phyloP scores from a whole-genome alignment of 495 filamentous ascomycete species.

The Baudoinia panamericana region DNA sequence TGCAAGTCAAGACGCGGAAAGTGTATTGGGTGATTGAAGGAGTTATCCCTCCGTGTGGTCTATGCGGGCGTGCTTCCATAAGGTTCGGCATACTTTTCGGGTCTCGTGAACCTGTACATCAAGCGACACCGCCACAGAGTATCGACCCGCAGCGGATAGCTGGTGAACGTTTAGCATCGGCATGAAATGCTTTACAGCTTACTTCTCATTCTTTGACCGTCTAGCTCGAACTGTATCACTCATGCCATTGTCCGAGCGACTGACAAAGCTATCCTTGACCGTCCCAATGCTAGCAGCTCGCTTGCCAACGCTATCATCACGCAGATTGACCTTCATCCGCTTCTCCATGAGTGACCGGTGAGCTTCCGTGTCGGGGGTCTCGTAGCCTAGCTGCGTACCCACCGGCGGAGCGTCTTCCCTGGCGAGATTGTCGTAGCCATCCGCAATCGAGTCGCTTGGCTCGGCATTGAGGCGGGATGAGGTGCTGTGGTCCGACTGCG shows the following conservation, averaged over 20 bases:
- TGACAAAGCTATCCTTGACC: constrained; percentile 14
- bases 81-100: no score
- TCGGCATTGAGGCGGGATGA: background rate
- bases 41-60: no score
- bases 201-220: no score
- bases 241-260: no score
- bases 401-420: constrained; percentile 2
- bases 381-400: constrained; percentile 20
- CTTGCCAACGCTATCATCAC: constrained; percentile 5
- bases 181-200: no score
- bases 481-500: background rate
- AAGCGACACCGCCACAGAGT: no score
- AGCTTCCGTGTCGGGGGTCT: constrained; percentile 13
- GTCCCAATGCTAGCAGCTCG: constrained; percentile 11
- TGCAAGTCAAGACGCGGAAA: constrained; percentile 40
- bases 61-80: no score
- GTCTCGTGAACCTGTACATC: no score
- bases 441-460: background rate
- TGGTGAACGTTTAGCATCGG: no score
- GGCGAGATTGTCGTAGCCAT: background rate
- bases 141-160: no score
- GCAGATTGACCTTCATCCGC: constrained; percentile 7
- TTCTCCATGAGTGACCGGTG: constrained; percentile 12
- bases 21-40: constrained; percentile 45
- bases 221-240: no score